phyloP scores from a whole-genome alignment of 441 rosid species.

The Populus tomentosa region DNA sequence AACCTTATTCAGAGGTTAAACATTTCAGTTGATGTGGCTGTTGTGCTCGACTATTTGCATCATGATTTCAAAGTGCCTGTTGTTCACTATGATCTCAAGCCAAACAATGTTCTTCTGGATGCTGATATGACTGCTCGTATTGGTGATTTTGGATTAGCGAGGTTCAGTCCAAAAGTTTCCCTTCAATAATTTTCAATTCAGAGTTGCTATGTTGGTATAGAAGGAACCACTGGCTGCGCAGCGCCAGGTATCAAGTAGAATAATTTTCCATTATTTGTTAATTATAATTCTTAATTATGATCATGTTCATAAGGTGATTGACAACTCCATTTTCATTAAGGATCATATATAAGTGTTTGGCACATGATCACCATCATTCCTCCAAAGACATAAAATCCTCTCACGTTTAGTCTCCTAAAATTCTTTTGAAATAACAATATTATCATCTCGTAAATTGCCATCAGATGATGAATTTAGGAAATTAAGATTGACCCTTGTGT shows the following conservation, averaged over 20 bases:
- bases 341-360: too few species aligned
- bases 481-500: too few species aligned
- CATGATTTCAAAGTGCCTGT: background rate
- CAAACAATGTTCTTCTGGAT: background rate
- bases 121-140: background rate
- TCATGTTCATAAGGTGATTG: too few species aligned
- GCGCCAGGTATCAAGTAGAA: background rate
- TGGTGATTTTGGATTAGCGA: background rate
- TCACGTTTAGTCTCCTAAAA: too few species aligned
- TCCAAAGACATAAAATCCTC: too few species aligned
- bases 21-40: slow-evolving; percentile 11
- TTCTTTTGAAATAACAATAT: too few species aligned
- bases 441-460: too few species aligned
- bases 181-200: background rate
- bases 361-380: too few species aligned
- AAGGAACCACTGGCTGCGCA: background rate
- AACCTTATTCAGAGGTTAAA: slow-evolving; percentile 1
- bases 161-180: background rate
- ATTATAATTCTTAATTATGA: too few species aligned
- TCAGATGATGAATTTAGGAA: too few species aligned
- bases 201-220: background rate
- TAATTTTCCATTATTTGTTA: background rate
- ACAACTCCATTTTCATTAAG: too few species aligned
- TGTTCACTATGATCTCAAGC: background rate
- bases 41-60: slow-evolving; percentile 4